Evolutionary conservation across 352 stramenopile genomes (phyloP), one percentile per base, ranked within the genome.

Genomic region (Pythium coloratum): DNA sequence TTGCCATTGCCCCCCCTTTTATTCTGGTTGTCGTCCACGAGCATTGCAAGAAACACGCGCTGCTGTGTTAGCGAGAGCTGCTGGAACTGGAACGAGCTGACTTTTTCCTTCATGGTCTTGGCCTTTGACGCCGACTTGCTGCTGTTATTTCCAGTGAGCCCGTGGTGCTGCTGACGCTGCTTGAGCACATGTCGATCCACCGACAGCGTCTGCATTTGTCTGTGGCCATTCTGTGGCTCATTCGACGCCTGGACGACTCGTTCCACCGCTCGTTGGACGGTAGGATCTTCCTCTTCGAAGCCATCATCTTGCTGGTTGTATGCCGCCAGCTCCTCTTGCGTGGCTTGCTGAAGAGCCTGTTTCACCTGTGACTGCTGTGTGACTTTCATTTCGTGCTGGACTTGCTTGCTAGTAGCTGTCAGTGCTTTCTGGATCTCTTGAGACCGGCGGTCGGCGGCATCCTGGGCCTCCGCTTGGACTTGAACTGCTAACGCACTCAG

Each of bases 1-100:
- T 30, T 55, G 10, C 42, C 18, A 4, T 32, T 30, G 24, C n/a
- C 16, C 32, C 13, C 32, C 32, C n/a, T 7, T 54, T 53, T n/a
- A n/a, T 32, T 3, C 9, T 53, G 46, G 6, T 53, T 73, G 33
- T 79, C 71, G 18, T 70, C 72, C 0, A 66, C 74, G 14, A 92
- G 57, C 49, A 81, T 89, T 12, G 82, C 79, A 6, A 88, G 75
- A 55, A 92, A 84, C 10, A 91, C 70, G 5, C 84, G 82, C 26
- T 73, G 62, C 59, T 92, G 82, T 4, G 80, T 88, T 40, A 81
- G 54, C 59, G 84, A 81, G 36, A 92, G 67, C 56, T 89, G 79
- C 14, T 80, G 53, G 50, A 78, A 75, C 69, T 92, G 84, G 70
- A 87, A 91, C 16, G 67, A 62, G 49, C 79, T 89, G 10, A 92